phyloP scores from a whole-genome alignment of 2,329 filamentous ascomycete species.

The Paraconiothyrium brasiliense region DNA sequence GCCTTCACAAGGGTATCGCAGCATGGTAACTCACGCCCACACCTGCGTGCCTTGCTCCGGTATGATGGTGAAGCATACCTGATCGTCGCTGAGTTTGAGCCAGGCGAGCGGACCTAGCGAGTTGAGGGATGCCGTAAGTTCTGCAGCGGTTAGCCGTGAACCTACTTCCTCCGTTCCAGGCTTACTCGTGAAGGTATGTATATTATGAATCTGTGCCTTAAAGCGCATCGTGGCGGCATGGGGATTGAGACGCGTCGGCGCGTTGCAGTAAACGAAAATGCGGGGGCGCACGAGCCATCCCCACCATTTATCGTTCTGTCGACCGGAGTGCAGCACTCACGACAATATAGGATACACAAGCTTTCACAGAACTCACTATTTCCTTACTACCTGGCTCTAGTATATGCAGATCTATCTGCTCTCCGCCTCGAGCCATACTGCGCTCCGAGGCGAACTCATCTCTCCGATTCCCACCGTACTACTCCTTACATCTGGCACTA shows the following conservation, averaged over 20 bases:
- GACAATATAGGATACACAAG: no score
- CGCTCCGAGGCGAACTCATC: conserved; percentile 35
- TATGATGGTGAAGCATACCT: conserved; percentile 93
- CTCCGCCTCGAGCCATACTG: conserved; percentile 41
- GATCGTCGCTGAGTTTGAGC: conserved; percentile 87
- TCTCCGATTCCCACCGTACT: conserved; percentile 62
- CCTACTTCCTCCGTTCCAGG: neutral
- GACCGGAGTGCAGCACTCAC: no score
- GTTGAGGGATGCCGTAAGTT: conserved; percentile 69
- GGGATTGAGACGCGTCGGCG: conserved; percentile 30
- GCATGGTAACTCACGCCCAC: conserved; percentile 76
- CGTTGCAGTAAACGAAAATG: conserved; percentile 7
- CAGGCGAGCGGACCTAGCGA: conserved; percentile 84
- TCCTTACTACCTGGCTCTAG: neutral
- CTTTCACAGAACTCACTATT: no score
- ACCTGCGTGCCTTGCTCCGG: conserved; percentile 95
- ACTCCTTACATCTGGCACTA: conserved; percentile 74
- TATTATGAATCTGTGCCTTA: conserved; percentile 62
- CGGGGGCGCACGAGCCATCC: neutral
- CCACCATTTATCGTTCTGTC: neutral
- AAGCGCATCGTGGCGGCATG: conserved; percentile 58
- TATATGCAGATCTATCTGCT: conserved; percentile 12
- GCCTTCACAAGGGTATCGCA: conserved; percentile 13
- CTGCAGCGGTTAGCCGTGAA: conserved; percentile 47
- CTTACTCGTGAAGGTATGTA: conserved; percentile 63